A percentile compares a stretch with the other conserved stretches of the same genome.
Conservation (phyloP, 2,329 filamentous ascomycete species). For the Cordyceps militaris region DNA sequence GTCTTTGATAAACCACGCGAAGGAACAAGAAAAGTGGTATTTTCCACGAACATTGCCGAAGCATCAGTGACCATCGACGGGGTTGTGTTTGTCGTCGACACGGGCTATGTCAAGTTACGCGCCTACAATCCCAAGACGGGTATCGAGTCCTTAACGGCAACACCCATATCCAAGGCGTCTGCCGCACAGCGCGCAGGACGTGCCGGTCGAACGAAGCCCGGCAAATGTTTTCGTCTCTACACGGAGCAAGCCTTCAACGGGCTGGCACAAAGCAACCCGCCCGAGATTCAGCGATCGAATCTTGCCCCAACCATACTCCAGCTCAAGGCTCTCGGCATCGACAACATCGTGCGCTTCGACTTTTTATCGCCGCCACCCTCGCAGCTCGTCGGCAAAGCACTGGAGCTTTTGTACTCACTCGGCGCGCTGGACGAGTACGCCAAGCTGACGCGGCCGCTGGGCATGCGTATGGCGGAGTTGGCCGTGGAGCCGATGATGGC, state of each 20-base stretch:
- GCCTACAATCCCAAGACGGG: slow-evolving; percentile 95
- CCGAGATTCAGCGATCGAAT: slow-evolving; percentile 96
- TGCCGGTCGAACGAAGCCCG: slow-evolving; percentile 88
- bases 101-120: slow-evolving; percentile 96
- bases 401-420: slow-evolving; percentile 81
- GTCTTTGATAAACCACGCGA: slow-evolving; percentile 92
- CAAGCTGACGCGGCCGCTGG: slow-evolving; percentile 83
- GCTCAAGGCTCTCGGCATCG: slow-evolving; percentile 99
- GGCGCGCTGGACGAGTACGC: slow-evolving; percentile 85
- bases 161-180: slow-evolving; percentile 93
- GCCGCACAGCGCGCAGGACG: slow-evolving; percentile 90
- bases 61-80: slow-evolving; percentile 97
- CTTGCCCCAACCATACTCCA: slow-evolving; percentile 88
- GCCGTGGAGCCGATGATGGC: slow-evolving; percentile 95
- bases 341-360: slow-evolving; percentile 93
- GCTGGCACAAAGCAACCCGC: no score
- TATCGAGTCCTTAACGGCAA: slow-evolving; percentile 94
- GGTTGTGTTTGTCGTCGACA: slow-evolving; percentile 95
- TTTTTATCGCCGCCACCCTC: slow-evolving; percentile 98
- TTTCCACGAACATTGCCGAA: slow-evolving; percentile 97
- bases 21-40: slow-evolving; percentile 86
- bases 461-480: slow-evolving; percentile 84
- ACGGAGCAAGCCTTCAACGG: slow-evolving; percentile 91
- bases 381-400: slow-evolving; percentile 73
- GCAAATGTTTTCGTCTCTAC: slow-evolving; percentile 92